These are phyloP conservation scores for Chlamydomonas sp. DNA, from an alignment of 139 green algal species.

Conservation along the genomic window DNA sequence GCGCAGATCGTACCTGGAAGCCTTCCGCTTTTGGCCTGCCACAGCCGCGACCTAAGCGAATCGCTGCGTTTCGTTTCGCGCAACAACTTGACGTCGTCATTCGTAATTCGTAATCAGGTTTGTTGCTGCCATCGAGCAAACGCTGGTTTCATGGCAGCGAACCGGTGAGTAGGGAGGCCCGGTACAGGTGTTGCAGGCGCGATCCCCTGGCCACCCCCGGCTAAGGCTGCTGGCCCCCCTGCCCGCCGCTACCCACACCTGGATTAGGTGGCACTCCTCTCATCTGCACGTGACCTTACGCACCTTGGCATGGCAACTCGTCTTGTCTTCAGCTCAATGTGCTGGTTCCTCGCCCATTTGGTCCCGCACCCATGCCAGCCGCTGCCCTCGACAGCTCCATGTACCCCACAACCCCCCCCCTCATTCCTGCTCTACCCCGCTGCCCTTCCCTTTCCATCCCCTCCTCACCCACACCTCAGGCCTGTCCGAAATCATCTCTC, in stretches of 20 bases:
- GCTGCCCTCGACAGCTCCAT: no score
- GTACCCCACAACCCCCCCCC: not conserved
- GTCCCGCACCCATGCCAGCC: not conserved
- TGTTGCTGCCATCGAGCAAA: constrained; percentile 51
- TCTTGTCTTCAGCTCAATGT: not conserved
- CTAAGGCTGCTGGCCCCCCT: no score
- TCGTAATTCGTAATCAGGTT: constrained; percentile 12
- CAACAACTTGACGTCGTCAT: no score
- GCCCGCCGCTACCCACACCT: no score
- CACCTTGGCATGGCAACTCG: no score
- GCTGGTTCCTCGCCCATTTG: constrained; percentile 22
- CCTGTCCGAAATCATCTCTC: constrained; percentile 28
- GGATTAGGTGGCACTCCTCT: no score
- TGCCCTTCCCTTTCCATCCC: not conserved
- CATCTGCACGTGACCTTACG: no score
- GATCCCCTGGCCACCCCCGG: no score
- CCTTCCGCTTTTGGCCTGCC: not conserved
- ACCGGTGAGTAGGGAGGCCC: constrained; percentile 27
- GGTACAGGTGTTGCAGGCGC: no score
- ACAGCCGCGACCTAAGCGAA: no score
- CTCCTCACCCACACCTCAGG: not conserved
- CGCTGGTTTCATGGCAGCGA: constrained; percentile 50
- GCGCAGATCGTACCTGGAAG: not conserved
- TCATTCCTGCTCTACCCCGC: not conserved
- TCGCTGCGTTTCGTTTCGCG: no score